These are phyloP conservation scores for Exobasidium cylindrosporum DNA, from an alignment of 1,284 basidiomycete genomes.

Conservation along the genomic window DNA sequence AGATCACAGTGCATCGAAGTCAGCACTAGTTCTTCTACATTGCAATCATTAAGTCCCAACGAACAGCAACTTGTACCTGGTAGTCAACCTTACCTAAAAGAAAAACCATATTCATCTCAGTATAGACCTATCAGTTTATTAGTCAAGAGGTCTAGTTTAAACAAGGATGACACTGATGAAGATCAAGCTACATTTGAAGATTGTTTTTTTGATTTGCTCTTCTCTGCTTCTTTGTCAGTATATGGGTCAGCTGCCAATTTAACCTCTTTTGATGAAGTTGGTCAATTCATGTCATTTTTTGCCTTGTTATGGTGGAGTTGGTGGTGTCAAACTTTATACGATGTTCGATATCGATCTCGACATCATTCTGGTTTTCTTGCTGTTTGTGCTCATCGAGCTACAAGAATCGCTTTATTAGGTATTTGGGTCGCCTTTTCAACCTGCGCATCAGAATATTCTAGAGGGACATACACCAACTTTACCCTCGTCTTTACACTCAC, in stretches of 20 bases:
- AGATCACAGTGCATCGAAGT: background rate
- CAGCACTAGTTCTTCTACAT: background rate
- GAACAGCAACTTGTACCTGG: background rate
- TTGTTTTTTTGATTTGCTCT: background rate
- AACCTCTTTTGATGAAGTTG: background rate
- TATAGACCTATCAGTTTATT: background rate
- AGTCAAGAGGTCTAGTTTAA: background rate
- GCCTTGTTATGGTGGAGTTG: background rate
- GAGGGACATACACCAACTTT: background rate
- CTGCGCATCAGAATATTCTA: background rate
- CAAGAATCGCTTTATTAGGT: background rate
- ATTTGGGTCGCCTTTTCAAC: background rate
- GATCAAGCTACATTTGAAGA: background rate
- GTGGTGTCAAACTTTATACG: slow-evolving; percentile 3
- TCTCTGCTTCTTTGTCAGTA: background rate
- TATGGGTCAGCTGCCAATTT: background rate
- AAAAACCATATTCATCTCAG: background rate
- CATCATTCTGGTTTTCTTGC: background rate
- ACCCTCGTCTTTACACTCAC: background rate
- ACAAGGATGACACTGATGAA: background rate
- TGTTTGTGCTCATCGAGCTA: background rate
- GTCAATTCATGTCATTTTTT: background rate
- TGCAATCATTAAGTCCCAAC: background rate
- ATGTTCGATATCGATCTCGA: background rate
- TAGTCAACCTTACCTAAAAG: background rate